Evolutionary conservation across 2,329 filamentous ascomycete species (phyloP).

Genomic region (Calonectria pseudoreteaudii): DNA sequence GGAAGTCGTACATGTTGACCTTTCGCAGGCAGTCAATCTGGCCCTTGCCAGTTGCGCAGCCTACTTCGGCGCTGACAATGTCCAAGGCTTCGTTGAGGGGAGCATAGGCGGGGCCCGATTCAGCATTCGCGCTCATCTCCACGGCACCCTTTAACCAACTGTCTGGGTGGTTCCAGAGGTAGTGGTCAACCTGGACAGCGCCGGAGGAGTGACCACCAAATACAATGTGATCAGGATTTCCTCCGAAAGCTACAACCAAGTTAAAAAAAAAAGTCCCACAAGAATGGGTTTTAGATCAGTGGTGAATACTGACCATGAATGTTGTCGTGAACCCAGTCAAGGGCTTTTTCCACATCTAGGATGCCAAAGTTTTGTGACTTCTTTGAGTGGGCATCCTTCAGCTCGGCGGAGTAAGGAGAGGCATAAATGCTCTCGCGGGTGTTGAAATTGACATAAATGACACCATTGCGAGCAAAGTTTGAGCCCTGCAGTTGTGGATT

Average conservation of each 20-base stretch:
- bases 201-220: constrained; percentile 56
- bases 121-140: constrained; percentile 56
- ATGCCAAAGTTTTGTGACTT: constrained; percentile 37
- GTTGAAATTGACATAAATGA: constrained; percentile 54
- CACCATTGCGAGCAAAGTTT: constrained; percentile 52
- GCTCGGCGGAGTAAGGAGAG: constrained; percentile 55
- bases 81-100: background rate
- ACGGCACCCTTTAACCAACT: constrained; percentile 52
- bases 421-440: constrained; percentile 57
- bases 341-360: constrained; percentile 40
- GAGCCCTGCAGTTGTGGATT: constrained; percentile 52
- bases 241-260: background rate
- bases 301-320: constrained; percentile 17
- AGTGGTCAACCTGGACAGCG: constrained; percentile 53
- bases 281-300: background rate
- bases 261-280: background rate
- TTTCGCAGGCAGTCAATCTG: background rate
- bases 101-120: constrained; percentile 37
- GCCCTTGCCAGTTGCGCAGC: background rate
- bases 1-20: background rate
- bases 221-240: constrained; percentile 47
- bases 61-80: background rate
- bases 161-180: constrained; percentile 55
- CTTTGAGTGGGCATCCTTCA: background rate
- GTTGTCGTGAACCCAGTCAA: constrained; percentile 42